Evolutionary conservation across 2,329 filamentous ascomycete species (phyloP), one percentile per base, ranked within the genome.

Genomic region (Didymella pinodella): DNA sequence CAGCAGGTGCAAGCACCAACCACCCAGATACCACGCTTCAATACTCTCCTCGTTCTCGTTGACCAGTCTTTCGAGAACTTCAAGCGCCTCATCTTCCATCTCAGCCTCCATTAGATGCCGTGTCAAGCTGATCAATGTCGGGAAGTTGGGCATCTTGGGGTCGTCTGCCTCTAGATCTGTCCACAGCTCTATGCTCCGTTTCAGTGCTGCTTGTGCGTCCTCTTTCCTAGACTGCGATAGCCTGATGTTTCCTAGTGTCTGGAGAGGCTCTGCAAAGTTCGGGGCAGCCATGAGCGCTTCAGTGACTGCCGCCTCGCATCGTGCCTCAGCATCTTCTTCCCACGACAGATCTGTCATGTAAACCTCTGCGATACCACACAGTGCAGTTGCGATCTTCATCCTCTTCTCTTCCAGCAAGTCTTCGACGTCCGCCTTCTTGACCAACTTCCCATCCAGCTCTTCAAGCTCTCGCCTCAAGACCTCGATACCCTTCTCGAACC

Each of bases 271-370:
- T 4, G 93, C 86, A 54, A 87, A 89, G 54, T 89, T 85, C 4
- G 94, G 93, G 58, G 91, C 91, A 61, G 96, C 86, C 69, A 96
- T 82, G 56, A 95, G 88, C 26, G 95, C 95, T 80, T 99, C 93
- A 6, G 93, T 96, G 64, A 98, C 87, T 59, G 97, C 87, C 5
- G 86, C 82, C 79, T 99, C 94, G 81, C 96, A 99, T 66, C 89
- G 86, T 65, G 86, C 82, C 80, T 99, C 95, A 5, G 94, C 95
- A 73, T 97, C 93, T 51, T 88, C 87, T 78, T 97, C 93, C 92
- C 85, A 89, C 70, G 91, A 95, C 69, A 98, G 81, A 80, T 99
- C 95, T 11, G 95, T 99, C 95, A 99, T 99, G 82, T 97, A 99
- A 48, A 99, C 92, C 80, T 99, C 95, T 7, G 92, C 89, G 61